Base-by-base conservation (phyloP, 2,329 filamentous ascomycete species). In the Zalaria sp. region DNA sequence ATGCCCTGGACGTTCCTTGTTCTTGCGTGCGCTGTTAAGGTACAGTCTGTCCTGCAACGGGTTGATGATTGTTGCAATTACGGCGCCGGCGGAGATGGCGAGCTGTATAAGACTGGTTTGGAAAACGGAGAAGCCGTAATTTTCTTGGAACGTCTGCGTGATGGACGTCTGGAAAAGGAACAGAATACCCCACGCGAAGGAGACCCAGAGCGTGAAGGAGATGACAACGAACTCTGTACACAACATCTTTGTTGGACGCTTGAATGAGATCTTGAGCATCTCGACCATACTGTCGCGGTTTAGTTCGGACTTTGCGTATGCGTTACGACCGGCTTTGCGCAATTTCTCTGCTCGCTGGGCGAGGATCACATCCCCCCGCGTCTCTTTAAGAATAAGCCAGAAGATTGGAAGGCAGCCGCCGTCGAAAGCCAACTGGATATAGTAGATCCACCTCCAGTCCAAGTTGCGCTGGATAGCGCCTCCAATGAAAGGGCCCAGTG, bases 101-200 rank as follows among this genome's bases (percentile, higher is more conserved):
- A 52, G 50, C 42, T 68, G 65, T 3, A 67, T 56, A 4, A 64
- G 48, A 2, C 63, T 62, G 2, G 61, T 60, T 26, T 58, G 53
- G 41, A 60, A 61, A 25, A 52, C 57, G 0, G 50, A 45, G 51
- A 57, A 66, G 6, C 43, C 49, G 46, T 66, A 66, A 2, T 60
- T 45, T 0, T 39, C 43, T 3, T 47, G 42, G 47, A 62, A 63
- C 34, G 65, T 57, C 47, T 64, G 55, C 3, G 57, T 54, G 25
- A 68, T 60, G 29, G 55, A 60, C 39, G 64, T 62, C 4, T 65
- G 66, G 49, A 65, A 67, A 43, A 68, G 57, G 50, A 65, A 69
- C 5, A 66, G 54, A 4, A 59, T 60, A 11, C 62, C 62, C 43
- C 61, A 56, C 18, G 60, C 41, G 61, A 60, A 62, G 62, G n/a